Conservation (phyloP, 176 grass and related monocot species). For the Hsuehochloa calcarea region DNA sequence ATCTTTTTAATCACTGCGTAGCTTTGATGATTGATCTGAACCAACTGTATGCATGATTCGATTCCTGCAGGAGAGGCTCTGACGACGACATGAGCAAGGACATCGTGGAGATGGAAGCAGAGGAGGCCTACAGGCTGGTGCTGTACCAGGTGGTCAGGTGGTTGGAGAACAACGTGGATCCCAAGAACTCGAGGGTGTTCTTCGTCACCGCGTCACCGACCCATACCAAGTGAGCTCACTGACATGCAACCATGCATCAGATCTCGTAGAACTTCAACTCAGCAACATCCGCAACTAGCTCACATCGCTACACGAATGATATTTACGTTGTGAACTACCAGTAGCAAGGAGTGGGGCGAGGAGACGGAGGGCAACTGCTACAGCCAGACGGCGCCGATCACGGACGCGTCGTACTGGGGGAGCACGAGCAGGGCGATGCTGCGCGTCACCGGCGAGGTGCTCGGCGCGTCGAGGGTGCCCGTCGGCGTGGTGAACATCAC, state of each 20-base stretch:
- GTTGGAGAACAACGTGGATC: conserved; percentile 51
- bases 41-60: not conserved
- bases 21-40: not conserved
- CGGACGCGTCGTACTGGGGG: conserved; percentile 32
- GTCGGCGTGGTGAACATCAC: conserved; percentile 65
- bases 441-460: conserved; percentile 44
- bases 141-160: conserved; percentile 53
- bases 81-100: conserved; percentile 53
- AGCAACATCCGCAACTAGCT: not conserved
- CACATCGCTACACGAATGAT: not conserved
- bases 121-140: conserved; percentile 49
- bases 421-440: conserved; percentile 44
- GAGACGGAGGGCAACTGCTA: conserved; percentile 53
- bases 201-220: conserved; percentile 64
- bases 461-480: conserved; percentile 43
- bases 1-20: not conserved
- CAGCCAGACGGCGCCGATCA: conserved; percentile 45
- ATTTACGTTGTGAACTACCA: not conserved
- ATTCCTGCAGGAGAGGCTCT: conserved; percentile 41
- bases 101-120: conserved; percentile 51
- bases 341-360: conserved; percentile 52
- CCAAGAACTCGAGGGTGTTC: conserved; percentile 56
- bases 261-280: no score
- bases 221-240: conserved; percentile 34
- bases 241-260: no score